Evolutionary conservation across 164 flowering plant genomes (phyloP), one percentile per base, ranked within the genome.

Genomic region (Annona cherimola): DNA sequence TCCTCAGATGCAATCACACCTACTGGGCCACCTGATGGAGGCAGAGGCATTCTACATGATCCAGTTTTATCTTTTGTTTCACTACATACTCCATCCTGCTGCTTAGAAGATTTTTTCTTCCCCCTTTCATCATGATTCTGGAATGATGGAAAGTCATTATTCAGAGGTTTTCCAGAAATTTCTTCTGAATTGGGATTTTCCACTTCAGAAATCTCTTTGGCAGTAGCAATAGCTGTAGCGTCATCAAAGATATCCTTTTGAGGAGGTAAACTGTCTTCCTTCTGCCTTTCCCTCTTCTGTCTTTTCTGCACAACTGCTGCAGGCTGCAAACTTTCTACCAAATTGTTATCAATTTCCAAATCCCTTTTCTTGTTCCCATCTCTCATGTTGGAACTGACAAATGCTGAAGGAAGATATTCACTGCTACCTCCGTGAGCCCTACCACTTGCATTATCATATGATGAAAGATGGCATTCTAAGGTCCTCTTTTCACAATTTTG

Each of bases 231-330:
- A 44, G 42, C 42, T 66, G 61, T 20, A 59, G 45, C 18, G 67
- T 67, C 68, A 3, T 61, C 82, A 66, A 72, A 70, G 8, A 55
- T 16, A 72, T 62, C 69, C 73, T 63, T 68, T 67, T 64, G 72
- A 69, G 50, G 8, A 5, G 45, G 42, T 60, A 62, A 18, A 57
- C 41, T 55, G 61, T 69, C 74, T 68, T 71, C 79, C 70, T 18
- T 69, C 63, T 67, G 73, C 70, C 70, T 79, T 64, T 76, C 73
- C 63, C 41, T 62, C 41, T 77, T 80, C 43, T 40, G 77, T 74
- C 62, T 84, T 80, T 79, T 81, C 83, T 83, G 80, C 7, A 71
- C 70, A 70, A 67, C 44, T 73, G 67, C 19, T 16, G 75, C 43
- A 50, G 57, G 57, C 26, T 42, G 42, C 67, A 65, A 46, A 66